A percentile compares a stretch with the other conserved stretches of the same genome.
Conservation (phyloP, 2,329 filamentous ascomycete genomes). For the Neonectria faginata region DNA sequence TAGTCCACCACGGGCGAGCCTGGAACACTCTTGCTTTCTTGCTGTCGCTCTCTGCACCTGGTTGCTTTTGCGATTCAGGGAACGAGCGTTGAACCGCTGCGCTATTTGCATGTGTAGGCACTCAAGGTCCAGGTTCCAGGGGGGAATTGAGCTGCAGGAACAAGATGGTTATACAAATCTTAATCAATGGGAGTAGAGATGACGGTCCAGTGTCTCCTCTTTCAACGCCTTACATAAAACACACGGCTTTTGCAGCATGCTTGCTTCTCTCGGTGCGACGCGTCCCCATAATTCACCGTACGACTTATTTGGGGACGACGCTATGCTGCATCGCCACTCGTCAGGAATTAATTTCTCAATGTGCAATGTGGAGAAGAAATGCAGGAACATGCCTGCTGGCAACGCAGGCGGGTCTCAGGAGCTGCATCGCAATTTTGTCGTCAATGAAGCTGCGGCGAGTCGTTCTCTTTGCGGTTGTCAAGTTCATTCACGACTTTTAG, state of each 20-base stretch:
- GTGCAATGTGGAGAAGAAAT: background rate
- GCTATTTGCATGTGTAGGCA: background rate
- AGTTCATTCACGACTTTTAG: background rate
- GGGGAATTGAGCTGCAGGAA: background rate
- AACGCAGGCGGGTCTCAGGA: background rate
- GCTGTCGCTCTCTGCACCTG: background rate
- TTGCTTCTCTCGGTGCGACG: background rate
- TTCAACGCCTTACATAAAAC: background rate
- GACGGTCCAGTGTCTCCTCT: background rate
- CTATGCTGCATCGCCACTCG: background rate
- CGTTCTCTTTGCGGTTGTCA: background rate
- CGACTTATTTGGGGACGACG: background rate
- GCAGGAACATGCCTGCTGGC: background rate
- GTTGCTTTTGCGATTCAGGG: background rate
- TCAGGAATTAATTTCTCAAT: background rate
- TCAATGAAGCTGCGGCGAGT: background rate
- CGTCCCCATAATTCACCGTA: background rate
- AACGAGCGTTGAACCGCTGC: background rate
- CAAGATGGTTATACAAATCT: background rate
- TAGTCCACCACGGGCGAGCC: background rate
- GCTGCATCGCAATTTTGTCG: background rate
- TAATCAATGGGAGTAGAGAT: background rate
- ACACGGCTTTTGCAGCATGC: background rate
- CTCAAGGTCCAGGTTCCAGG: too few species aligned
- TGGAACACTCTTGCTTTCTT: background rate